Evolutionary conservation across 192 early-diverging fungal genomes (phyloP), one percentile per base, ranked within the genome.

Genomic region (Linnemannia elongata): DNA sequence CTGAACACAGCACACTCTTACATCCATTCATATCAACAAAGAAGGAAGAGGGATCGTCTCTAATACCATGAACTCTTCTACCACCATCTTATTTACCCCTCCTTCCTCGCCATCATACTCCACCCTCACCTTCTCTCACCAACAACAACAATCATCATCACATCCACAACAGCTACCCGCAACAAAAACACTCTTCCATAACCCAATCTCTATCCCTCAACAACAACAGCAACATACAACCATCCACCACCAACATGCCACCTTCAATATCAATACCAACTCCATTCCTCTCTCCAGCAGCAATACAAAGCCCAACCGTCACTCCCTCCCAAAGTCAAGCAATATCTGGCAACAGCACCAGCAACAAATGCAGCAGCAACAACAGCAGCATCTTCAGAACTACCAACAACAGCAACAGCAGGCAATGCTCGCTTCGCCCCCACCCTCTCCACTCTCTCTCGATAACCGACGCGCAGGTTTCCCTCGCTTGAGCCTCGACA

Each of bases 401-500:
- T 27, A 35, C 49, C 38, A 27, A 22, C 72, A 78, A 12, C 38
- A 83, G 68, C 49, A 77, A 33, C 78, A 75, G 24, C 57, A 30
- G 17, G 60, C 8, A 42, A 71, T 42, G 38, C 57, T n/a, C 27
- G 33, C 18, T 20, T 73, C 72, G 35, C 44, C 49, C 15, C 75
- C 52, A 0, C 41, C 70, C 5, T 60, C 75, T 1, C 74, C 75
- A 27, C n/a, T 57, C 42, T 52, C 74, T 10, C 74, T 35, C 24
- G 22, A 24, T 18, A 75, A 20, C 20, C 77, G 77, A 33, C 27
- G 30, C 10, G 60, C 49, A 49, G 66, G 60, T 22, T 49, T 72
- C 10, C 85, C 85, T 38, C 35, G 85, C 9, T 33, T 87, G 15
- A 87, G 85, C 76, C 52, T 87, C 17, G 85, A 87, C 76, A 87